A percentile compares a stretch with the other conserved stretches of the same genome.
Conservation (phyloP, 257 asterid species). For the Solanum sitiens region DNA sequence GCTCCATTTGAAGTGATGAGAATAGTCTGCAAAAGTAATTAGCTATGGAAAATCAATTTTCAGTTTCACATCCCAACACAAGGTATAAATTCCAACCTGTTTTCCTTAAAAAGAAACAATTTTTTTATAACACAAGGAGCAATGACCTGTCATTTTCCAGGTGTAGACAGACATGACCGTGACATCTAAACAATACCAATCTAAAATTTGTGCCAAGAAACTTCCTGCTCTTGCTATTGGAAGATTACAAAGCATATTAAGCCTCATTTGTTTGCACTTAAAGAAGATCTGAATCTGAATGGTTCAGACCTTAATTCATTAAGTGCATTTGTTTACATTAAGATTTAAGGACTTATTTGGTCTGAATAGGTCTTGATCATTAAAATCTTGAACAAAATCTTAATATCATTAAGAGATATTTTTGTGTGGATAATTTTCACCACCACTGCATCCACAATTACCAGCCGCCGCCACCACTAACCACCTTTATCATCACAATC, state of each 20-base stretch:
- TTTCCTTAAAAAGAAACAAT: not conserved
- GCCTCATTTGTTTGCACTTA: not conserved
- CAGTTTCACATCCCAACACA: constrained; percentile 9
- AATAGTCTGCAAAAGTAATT: constrained; percentile 43
- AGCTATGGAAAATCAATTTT: not conserved
- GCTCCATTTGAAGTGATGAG: constrained; percentile 95
- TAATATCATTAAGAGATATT: not conserved
- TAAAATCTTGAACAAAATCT: not conserved
- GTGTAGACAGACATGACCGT: not conserved
- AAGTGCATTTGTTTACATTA: not conserved
- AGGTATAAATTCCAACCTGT: not conserved
- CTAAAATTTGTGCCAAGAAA: not conserved
- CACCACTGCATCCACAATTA: not conserved
- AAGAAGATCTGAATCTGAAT: not conserved
- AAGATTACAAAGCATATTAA: not conserved
- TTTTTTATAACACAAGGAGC: not conserved
- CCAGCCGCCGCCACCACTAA: not conserved
- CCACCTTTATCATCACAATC: not conserved
- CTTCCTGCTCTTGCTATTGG: not conserved
- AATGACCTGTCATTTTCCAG: not conserved
- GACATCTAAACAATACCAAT: not conserved
- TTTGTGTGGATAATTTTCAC: not conserved
- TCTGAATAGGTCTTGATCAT: not conserved
- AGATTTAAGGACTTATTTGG: not conserved
- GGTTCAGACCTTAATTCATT: too few relatives aligned